phyloP scores from a whole-genome alignment of 2,329 filamentous ascomycete species.

The Aspergillus sp. region DNA sequence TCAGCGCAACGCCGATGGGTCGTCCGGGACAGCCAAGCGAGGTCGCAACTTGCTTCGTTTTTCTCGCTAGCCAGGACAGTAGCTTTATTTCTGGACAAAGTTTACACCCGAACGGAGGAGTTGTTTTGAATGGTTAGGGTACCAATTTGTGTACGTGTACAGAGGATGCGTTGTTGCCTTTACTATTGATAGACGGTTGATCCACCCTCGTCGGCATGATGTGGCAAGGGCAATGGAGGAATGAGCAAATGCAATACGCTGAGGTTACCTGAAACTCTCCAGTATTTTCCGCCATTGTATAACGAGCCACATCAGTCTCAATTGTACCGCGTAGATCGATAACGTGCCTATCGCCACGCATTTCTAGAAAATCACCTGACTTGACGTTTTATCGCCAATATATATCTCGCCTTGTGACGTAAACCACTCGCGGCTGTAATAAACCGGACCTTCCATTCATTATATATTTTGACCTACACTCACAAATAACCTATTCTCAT shows the following conservation, averaged over 20 bases:
- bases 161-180: background rate
- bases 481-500: too few relatives aligned
- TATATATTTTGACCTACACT: background rate
- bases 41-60: constrained; percentile 79
- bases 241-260: too few relatives aligned
- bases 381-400: background rate
- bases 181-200: too few relatives aligned
- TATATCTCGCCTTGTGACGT: background rate
- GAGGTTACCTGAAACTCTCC: background rate
- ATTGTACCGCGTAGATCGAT: background rate
- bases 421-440: background rate
- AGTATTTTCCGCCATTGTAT: background rate
- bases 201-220: too few relatives aligned
- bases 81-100: constrained; percentile 72
- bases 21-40: constrained; percentile 77
- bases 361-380: background rate
- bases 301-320: background rate
- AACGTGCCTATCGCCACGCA: background rate
- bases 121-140: constrained; percentile 51
- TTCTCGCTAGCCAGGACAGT: constrained; percentile 73
- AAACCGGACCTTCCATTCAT: background rate
- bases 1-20: constrained; percentile 70
- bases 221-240: too few relatives aligned
- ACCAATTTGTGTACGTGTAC: background rate
- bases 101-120: constrained; percentile 64